Evolutionary conservation across 306 rosid genomes (phyloP), one percentile per base, ranked within the genome.

Genomic region (Oxytropis ochrocephala): DNA sequence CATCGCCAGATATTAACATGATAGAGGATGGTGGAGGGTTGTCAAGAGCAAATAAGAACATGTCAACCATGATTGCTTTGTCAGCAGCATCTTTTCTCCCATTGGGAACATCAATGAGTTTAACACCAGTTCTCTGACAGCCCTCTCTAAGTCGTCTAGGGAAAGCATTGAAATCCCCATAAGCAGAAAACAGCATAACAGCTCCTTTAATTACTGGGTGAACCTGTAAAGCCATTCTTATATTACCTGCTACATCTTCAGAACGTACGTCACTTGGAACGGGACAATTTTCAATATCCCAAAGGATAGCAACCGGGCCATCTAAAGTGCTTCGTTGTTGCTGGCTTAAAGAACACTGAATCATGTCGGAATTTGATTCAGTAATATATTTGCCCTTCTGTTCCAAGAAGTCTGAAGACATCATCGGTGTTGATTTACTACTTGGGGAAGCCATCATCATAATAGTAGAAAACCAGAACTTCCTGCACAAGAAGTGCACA

Each of bases 61-160:
- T 94, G 78, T 94, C 99, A 16, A 94, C 95, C 82, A 94, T 81
- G 77, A 94, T 94, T 52, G 99, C 99, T 85, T 94, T 91, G 75
- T 94, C 99, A 5, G 99, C 97, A 65, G 99, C 96, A 80, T 91
- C 97, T 78, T 94, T 94, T 80, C 99, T 85, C 78, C 99, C 99
- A 59, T 91, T 94, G 43, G 99, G 99, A 76, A 94, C 99, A 64
- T 94, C 99, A 66, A 89, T 59, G 21, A 94, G 97, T 69, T 84
- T 91, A 44, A 94, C 97, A 64, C 97, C 99, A 27, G 99, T 94
- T 86, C 97, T 87, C 79, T 91, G 99, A 74, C 99, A 94, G 48
- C 99, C 99, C 79, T 87, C 99, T 14, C 99, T 86, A 42, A 94
- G 85, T 17, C 99, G 82, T 78, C 89, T 81, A 24, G 99, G 92